Evolutionary conservation across 1,284 basidiomycete genomes (phyloP), one percentile per base, ranked within the genome.

Genomic region (Inonotus obliquus): DNA sequence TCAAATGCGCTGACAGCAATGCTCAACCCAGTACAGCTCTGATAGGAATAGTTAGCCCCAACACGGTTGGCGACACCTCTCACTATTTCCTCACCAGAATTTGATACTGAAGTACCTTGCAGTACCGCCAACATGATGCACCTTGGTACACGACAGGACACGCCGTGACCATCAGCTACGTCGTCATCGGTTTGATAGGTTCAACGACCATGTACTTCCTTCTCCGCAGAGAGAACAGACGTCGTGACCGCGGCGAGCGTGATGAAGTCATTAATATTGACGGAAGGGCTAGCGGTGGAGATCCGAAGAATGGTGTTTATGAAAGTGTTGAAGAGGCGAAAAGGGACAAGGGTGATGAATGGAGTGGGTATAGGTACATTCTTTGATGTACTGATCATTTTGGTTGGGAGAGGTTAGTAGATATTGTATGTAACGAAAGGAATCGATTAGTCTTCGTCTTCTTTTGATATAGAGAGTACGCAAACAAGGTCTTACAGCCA

Each of bases 131-230:
- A 1, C 73, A 71, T 48, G 86, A 91, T 69, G 75, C 75, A 62
- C 89, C 90, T 1, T 88, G 85, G 82, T 92, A 86, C 69, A 77
- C 79, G 10, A 75, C 91, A 37, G 90, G 89, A 55, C 81, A 84
- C 62, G 82, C 79, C 11, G 76, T 91, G 29, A 84, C 91, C 38
- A 75, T 89, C 57, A 80, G 87, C 73, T 92, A 89, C 72, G 85
- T 91, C 61, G 81, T 72, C 29, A 75, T 90, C 52, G 89, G 88
- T 4, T 73, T 87, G 62, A 67, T 86, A 37, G 74, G 77, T 61
- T n/a, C n/a, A n/a, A n/a, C n/a, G n/a, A n/a, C n/a, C n/a, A n/a
- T n/a, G n/a, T n/a, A n/a, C n/a, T n/a, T n/a, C n/a, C n/a, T n/a
- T n/a, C n/a, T n/a, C n/a, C n/a, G n/a, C n/a, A n/a, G n/a, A n/a